Evolutionary conservation across 306 rosid genomes (phyloP).

Genomic region (Begonia loranthoides): DNA sequence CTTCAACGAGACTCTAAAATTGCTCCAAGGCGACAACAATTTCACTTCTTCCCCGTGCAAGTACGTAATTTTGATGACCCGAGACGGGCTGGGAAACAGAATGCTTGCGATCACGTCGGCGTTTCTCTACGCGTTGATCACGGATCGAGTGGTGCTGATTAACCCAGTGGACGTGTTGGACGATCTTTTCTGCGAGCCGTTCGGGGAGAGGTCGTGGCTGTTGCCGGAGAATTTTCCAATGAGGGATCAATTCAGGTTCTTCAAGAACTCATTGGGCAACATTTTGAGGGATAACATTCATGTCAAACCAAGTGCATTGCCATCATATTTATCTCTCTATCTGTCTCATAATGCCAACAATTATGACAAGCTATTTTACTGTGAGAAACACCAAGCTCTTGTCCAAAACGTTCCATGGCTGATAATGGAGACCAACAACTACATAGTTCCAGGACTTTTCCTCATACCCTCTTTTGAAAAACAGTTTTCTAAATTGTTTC

Average conservation of each 20-base stretch:
- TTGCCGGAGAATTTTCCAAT: constrained; percentile 7
- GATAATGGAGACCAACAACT: constrained; percentile 11
- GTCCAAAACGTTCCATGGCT: constrained; percentile 7
- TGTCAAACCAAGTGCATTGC: background rate
- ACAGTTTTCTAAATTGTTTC: constrained; percentile 3
- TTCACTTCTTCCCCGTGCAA: constrained; percentile 4
- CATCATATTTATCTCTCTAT: constrained; percentile 1
- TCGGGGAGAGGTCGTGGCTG: constrained; percentile 6
- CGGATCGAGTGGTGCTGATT: constrained; percentile 1
- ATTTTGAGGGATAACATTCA: background rate
- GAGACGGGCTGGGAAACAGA: constrained; percentile 13
- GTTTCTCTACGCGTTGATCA: constrained; percentile 8
- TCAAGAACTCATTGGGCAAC: background rate
- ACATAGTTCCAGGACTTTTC: constrained; percentile 6
- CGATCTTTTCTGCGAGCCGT: constrained; percentile 13
- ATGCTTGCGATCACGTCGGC: constrained; percentile 7
- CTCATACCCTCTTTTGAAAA: background rate
- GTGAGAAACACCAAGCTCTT: constrained; percentile 6
- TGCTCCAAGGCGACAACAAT: background rate
- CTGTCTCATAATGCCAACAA: constrained; percentile 9
- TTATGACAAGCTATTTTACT: constrained; percentile 8
- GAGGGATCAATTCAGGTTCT: background rate
- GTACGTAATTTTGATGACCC: background rate
- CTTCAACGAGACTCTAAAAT: background rate
- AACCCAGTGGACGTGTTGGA: background rate